Percentiles rank a stretch among this genome's conserved stretches.
Conservation (phyloP, 805 yeast genomes). For the Peterozyma xylosa region DNA sequence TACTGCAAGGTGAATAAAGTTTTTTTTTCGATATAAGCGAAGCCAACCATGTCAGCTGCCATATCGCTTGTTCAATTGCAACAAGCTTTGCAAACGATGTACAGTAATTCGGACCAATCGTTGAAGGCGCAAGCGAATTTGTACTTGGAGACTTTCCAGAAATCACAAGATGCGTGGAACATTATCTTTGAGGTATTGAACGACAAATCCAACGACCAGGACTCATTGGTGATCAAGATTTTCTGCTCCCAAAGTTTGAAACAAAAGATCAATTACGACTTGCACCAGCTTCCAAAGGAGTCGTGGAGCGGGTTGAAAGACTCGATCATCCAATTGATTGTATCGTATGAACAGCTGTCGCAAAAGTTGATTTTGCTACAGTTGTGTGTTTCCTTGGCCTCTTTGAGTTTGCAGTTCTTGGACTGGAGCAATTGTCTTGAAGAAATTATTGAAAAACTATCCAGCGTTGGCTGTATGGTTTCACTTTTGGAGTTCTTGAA, state of each 20-base stretch:
- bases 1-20: too few species aligned
- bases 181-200: constrained; percentile 49
- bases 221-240: constrained; percentile 52
- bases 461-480: constrained; percentile 27
- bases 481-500: constrained; percentile 71
- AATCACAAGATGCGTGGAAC: constrained; percentile 77
- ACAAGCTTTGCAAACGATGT: constrained; percentile 40
- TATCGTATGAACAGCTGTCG: constrained; percentile 34
- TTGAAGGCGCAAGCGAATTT: constrained; percentile 38
- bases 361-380: constrained; percentile 70
- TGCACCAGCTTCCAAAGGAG: constrained; percentile 63
- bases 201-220: constrained; percentile 10
- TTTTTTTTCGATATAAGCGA: too few species aligned
- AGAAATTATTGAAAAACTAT: constrained; percentile 52
- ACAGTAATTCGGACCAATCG: constrained; percentile 20
- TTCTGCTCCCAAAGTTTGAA: constrained; percentile 91
- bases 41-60: constrained; percentile 1
- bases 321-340: constrained; percentile 52
- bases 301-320: constrained; percentile 58
- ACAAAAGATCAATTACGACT: constrained; percentile 77
- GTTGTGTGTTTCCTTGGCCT: constrained; percentile 73
- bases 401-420: constrained; percentile 69
- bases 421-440: constrained; percentile 65
- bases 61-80: constrained; percentile 21
- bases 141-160: constrained; percentile 76